phyloP scores from a whole-genome alignment of 352 stramenopile species.

The Blastocystis sp. region DNA sequence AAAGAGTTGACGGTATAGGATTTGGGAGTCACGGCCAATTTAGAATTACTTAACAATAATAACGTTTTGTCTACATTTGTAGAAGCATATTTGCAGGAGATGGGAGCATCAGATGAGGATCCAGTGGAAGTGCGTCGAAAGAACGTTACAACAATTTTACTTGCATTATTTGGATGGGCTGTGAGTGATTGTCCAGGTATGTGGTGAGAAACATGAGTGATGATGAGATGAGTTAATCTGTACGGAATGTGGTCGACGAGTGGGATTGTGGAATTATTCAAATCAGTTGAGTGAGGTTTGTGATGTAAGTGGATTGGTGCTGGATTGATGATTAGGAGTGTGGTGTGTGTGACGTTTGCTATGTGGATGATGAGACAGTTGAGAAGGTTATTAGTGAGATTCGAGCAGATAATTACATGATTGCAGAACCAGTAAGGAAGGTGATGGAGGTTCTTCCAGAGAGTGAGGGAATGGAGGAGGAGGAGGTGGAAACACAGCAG shows the following conservation, averaged over 20 bases:
- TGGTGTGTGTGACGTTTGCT: not conserved
- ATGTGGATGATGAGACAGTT: constrained; percentile 31
- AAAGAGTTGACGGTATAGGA: not conserved
- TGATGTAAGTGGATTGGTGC: not conserved
- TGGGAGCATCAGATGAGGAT: constrained; percentile 17
- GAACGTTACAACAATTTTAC: constrained; percentile 32
- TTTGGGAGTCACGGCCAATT: constrained; percentile 12
- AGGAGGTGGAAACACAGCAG: not conserved
- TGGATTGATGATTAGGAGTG: not conserved
- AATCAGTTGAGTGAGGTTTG: not conserved
- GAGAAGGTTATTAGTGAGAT: constrained; percentile 3
- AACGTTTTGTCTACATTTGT: constrained; percentile 36
- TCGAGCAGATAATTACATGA: constrained; percentile 2
- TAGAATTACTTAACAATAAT: not conserved
- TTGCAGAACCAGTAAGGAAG: not conserved
- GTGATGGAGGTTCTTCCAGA: not conserved
- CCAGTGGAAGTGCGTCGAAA: not conserved
- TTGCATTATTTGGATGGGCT: constrained; percentile 37
- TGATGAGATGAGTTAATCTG: not conserved
- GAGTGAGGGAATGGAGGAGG: not conserved
- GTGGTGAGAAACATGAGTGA: not conserved
- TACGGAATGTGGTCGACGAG: not conserved
- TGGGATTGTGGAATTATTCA: constrained; percentile 38
- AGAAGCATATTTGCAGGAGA: constrained; percentile 50
- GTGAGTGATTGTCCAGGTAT: not conserved